These are phyloP conservation scores for Scheffersomyces coipomensis DNA, from an alignment of 805 yeast species.

Conservation along the genomic window DNA sequence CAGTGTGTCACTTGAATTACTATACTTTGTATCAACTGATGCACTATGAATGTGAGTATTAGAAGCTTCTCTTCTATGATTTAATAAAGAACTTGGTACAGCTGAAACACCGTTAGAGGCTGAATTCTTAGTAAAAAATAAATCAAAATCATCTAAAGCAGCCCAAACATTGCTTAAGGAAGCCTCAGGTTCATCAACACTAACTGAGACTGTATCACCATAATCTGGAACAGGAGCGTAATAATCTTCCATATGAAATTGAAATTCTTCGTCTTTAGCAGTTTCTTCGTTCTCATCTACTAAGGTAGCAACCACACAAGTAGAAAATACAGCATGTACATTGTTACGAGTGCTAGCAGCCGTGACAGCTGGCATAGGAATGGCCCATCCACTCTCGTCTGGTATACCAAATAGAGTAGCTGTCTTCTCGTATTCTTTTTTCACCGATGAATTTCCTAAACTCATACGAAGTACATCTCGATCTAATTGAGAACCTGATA, in stretches of 20 bases:
- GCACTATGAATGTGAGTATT: conserved; percentile 44
- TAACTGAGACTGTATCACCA: conserved; percentile 49
- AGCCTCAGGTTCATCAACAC: conserved; percentile 62
- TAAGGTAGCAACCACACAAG: conserved; percentile 56
- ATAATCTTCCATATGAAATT: conserved; percentile 63
- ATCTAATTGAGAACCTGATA: conserved; percentile 90
- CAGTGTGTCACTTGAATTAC: conserved; percentile 35
- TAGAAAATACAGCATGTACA: conserved; percentile 91
- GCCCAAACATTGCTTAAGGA: conserved; percentile 91
- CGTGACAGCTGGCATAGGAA: conserved; percentile 91
- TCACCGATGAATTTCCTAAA: conserved; percentile 74
- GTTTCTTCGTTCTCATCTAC: conserved; percentile 32
- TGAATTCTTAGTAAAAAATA: conserved; percentile 68
- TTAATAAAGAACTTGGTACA: conserved; percentile 2
- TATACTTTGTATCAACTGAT: conserved; percentile 61
- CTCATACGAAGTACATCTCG: conserved; percentile 90
- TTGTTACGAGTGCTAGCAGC: conserved; percentile 88
- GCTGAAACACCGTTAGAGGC: conserved; percentile 9
- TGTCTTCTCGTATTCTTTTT: conserved; percentile 79
- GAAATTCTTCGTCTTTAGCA: conserved; percentile 37
- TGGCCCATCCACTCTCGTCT: conserved; percentile 94
- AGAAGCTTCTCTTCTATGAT: conserved; percentile 6
- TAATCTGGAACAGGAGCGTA: conserved; percentile 34
- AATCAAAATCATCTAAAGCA: conserved; percentile 83
- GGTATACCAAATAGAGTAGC: conserved; percentile 94